These are phyloP conservation scores for Lojkania enalia DNA, from an alignment of 2,329 filamentous ascomycete genomes.

Conservation along the genomic window DNA sequence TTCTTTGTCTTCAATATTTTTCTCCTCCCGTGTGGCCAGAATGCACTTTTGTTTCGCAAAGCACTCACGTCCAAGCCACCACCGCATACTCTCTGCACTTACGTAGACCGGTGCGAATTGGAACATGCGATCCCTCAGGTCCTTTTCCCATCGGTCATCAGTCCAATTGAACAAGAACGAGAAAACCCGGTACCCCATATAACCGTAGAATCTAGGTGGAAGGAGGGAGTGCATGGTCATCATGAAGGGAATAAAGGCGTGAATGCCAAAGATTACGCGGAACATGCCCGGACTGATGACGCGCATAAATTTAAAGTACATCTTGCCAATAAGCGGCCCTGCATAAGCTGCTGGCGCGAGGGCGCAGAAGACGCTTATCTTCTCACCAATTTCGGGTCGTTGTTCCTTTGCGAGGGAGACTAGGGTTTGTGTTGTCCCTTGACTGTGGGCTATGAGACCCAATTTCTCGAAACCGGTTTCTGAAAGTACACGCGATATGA, in stretches of 20 bases:
- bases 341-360: slow-evolving; percentile 90
- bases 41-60: slow-evolving; percentile 88
- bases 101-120: slow-evolving; percentile 92
- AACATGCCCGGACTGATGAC: slow-evolving; percentile 77
- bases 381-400: slow-evolving; percentile 78
- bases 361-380: slow-evolving; percentile 86
- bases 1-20: slow-evolving; percentile 61
- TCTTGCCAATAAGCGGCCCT: slow-evolving; percentile 79
- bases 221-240: slow-evolving; percentile 76
- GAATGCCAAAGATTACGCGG: slow-evolving; percentile 83
- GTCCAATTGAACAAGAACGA: slow-evolving; percentile 88
- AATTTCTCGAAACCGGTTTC: slow-evolving; percentile 85
- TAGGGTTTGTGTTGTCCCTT: slow-evolving; percentile 87
- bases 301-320: slow-evolving; percentile 91
- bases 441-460: slow-evolving; percentile 82
- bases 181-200: slow-evolving; percentile 85
- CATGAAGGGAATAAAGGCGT: slow-evolving; percentile 93
- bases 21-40: slow-evolving; percentile 74
- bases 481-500: slow-evolving; percentile 75
- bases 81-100: slow-evolving; percentile 85
- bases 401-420: slow-evolving; percentile 90
- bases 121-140: slow-evolving; percentile 79
- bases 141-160: slow-evolving; percentile 82
- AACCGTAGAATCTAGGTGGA: slow-evolving; percentile 71
- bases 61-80: slow-evolving; percentile 90